Percentiles rank a stretch among this genome's conserved stretches.
Conservation (phyloP, 805 yeast genomes). For the Wickerhamomyces alni region DNA sequence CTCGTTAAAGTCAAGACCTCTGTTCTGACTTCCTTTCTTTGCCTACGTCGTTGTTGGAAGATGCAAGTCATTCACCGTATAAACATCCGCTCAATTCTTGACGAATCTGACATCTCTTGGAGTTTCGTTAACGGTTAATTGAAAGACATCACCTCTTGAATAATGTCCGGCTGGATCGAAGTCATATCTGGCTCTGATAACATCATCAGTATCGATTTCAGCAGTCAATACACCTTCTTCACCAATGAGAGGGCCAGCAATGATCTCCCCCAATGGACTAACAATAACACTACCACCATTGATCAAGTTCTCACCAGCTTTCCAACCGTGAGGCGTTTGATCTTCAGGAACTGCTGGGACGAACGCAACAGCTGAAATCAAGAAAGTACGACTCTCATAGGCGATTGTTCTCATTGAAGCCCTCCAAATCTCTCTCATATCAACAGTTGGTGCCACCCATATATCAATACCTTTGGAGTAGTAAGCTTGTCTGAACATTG, state of each 20-base stretch:
- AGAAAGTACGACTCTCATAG: constrained; percentile 35
- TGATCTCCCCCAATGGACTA: constrained; percentile 36
- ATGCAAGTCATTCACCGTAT: neutral
- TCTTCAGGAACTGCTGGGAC: constrained; percentile 27
- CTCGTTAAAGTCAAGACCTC: no score
- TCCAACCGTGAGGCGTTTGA: constrained; percentile 26
- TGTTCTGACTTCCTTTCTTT: no score
- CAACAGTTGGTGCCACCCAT: constrained; percentile 41
- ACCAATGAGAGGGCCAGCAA: constrained; percentile 38
- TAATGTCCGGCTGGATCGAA: constrained; percentile 40
- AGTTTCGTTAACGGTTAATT: constrained; percentile 34
- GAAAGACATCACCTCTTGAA: constrained; percentile 37
- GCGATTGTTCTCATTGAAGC: constrained; percentile 36
- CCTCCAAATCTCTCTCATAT: constrained; percentile 39
- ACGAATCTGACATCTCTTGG: constrained; percentile 17
- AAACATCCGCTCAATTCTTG: neutral
- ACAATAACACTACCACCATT: constrained; percentile 37
- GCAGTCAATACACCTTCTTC: constrained; percentile 35
- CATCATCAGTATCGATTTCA: constrained; percentile 32
- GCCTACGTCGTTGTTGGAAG: no score
- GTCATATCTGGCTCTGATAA: constrained; percentile 35
- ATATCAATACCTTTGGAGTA: constrained; percentile 37
- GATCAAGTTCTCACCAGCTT: constrained; percentile 27
- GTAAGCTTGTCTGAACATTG: constrained; percentile 34
- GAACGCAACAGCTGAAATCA: constrained; percentile 36